phyloP scores from a whole-genome alignment of 2,329 filamentous ascomycete genomes.

The Fusarium tanahbumbuense region DNA sequence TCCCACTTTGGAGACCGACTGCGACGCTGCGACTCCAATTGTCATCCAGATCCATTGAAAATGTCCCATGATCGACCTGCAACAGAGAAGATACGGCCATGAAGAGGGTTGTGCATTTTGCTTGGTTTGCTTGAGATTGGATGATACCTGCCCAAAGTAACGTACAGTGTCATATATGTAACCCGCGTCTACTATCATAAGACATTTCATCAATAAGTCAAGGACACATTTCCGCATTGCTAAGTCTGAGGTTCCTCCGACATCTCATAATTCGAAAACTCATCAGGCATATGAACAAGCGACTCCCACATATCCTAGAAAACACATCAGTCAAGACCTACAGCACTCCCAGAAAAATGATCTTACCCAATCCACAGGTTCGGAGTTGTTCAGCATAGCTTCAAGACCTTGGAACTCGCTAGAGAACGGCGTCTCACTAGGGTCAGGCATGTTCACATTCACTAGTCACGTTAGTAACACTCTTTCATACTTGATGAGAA shows the following conservation, averaged over 20 bases:
- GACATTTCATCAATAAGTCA: no score
- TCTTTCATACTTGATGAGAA: no score
- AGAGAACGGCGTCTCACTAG: background rate
- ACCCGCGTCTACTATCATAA: no score
- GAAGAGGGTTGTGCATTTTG: no score
- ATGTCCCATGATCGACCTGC: no score
- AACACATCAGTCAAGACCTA: background rate
- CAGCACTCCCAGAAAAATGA: rapidly evolving
- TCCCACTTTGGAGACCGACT: background rate
- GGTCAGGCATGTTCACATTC: background rate
- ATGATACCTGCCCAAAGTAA: no score
- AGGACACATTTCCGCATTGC: no score
- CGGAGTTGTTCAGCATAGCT: constrained; percentile 26
- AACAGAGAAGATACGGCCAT: no score
- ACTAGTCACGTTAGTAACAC: background rate
- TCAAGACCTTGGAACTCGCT: constrained; percentile 24
- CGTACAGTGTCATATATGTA: no score
- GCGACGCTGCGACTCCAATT: background rate
- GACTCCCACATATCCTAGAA: constrained; percentile 29
- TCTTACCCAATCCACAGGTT: constrained; percentile 37
- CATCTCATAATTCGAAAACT: constrained; percentile 17
- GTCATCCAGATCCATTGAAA: no score
- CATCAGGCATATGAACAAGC: constrained; percentile 28
- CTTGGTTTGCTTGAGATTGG: no score
- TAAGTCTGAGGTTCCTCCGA: background rate